Percentiles rank a stretch among this genome's conserved stretches.
These are phyloP conservation scores for Aspergillus cavernicola DNA, from an alignment of 495 filamentous ascomycete genomes.

Conservation along the genomic window DNA sequence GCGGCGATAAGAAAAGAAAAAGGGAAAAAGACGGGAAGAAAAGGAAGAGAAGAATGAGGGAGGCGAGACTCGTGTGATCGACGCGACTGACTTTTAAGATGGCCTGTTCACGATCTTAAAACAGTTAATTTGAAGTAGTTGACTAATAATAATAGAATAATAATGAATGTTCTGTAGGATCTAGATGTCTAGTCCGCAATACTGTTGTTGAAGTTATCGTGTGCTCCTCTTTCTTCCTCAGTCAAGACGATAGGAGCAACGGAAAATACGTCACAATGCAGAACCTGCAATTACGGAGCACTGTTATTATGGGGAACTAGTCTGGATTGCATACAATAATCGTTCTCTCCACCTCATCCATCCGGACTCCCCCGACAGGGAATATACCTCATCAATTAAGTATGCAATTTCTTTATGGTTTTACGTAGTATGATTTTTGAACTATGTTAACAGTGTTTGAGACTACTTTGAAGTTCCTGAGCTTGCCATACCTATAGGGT, in stretches of 20 bases:
- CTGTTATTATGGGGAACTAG: neutral
- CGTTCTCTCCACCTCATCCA: neutral
- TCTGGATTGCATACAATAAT: neutral
- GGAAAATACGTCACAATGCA: conserved; percentile 18
- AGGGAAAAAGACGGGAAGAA: conserved; percentile 14
- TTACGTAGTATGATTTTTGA: too few relatives aligned
- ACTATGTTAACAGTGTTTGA: too few relatives aligned
- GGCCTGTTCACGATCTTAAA: neutral
- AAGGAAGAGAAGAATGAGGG: conserved; percentile 16
- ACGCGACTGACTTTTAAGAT: conserved; percentile 11
- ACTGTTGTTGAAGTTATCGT: neutral
- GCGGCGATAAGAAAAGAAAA: conserved; percentile 18
- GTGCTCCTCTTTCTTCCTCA: neutral
- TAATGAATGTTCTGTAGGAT: too few relatives aligned
- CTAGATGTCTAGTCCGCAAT: too few relatives aligned
- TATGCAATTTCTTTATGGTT: too few relatives aligned
- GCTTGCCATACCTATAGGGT: too few relatives aligned
- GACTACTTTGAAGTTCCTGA: too few relatives aligned
- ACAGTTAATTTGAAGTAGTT: too few relatives aligned
- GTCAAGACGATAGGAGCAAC: conserved; percentile 5
- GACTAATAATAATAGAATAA: too few relatives aligned
- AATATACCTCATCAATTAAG: neutral
- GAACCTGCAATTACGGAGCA: conserved; percentile 1
- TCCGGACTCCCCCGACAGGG: conserved; percentile 14
- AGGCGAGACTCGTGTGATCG: conserved; percentile 21